Conservation (phyloP, 2,329 filamentous ascomycete species). For the Coniella lustricola region DNA sequence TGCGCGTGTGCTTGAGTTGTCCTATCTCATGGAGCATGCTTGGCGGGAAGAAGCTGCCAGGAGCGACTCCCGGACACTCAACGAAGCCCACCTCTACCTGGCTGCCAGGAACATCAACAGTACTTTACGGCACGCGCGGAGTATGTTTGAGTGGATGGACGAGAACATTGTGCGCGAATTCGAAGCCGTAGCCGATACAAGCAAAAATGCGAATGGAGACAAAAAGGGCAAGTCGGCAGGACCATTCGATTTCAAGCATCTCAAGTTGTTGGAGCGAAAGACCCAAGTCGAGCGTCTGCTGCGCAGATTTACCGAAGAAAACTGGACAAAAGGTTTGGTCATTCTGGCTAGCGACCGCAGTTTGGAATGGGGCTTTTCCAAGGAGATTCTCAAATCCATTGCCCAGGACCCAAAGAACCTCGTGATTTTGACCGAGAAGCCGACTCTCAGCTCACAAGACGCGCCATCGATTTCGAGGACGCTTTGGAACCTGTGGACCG, state of each 20-base stretch:
- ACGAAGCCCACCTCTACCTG: slow-evolving; percentile 62
- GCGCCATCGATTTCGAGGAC: slow-evolving; percentile 60
- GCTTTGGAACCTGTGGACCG: slow-evolving; percentile 75
- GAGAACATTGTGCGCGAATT: slow-evolving; percentile 90
- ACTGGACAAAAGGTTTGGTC: slow-evolving; percentile 52
- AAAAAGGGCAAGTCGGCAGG: slow-evolving; percentile 51
- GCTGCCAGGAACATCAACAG: slow-evolving; percentile 81
- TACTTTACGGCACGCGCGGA: slow-evolving; percentile 83
- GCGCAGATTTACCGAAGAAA: slow-evolving; percentile 37
- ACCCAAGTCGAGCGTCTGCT: slow-evolving; percentile 69
- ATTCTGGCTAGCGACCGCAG: slow-evolving; percentile 88
- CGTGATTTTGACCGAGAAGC: slow-evolving; percentile 77
- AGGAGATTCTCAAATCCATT: slow-evolving; percentile 66
- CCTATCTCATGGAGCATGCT: slow-evolving; percentile 85
- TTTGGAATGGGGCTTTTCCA: slow-evolving; percentile 92
- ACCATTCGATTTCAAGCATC: slow-evolving; percentile 83
- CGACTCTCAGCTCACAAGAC: slow-evolving; percentile 37
- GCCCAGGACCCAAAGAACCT: slow-evolving; percentile 74
- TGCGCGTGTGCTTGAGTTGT: slow-evolving; percentile 85
- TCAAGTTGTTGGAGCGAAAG: slow-evolving; percentile 76
- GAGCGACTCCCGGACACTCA: slow-evolving; percentile 39
- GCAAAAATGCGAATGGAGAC: slow-evolving; percentile 37
- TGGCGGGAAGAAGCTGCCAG: slow-evolving; percentile 64
- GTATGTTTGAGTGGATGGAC: slow-evolving; percentile 99
- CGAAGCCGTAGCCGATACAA: slow-evolving; percentile 58